Conservation (phyloP, 1,284 basidiomycete species). For the Pulveroboletus sp. region DNA sequence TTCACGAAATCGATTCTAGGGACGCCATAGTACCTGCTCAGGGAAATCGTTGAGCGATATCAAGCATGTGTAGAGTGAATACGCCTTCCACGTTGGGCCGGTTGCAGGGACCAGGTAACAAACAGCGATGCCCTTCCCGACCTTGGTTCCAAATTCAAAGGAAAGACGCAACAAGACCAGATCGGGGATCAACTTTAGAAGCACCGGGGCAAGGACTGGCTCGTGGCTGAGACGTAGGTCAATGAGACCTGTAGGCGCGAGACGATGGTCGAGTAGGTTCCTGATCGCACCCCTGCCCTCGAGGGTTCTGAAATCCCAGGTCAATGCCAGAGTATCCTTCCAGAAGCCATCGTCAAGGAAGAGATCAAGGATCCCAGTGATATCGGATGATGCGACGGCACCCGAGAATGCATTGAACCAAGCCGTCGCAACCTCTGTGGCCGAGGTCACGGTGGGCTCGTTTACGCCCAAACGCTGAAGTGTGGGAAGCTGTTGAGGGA, state of each 20-base stretch:
- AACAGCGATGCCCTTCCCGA: conserved; percentile 27
- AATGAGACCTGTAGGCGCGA: conserved; percentile 37
- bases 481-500: conserved; percentile 33
- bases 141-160: conserved; percentile 30
- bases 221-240: conserved; percentile 24
- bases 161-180: conserved; percentile 27
- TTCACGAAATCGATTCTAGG: not conserved
- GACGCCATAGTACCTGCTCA: conserved; percentile 31
- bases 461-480: conserved; percentile 31
- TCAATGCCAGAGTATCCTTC: conserved; percentile 31
- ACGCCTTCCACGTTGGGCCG: conserved; percentile 32
- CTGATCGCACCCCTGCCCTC: conserved; percentile 27
- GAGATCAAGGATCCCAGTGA: conserved; percentile 27
- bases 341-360: conserved; percentile 35
- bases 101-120: conserved; percentile 22
- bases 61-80: conserved; percentile 45
- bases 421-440: conserved; percentile 22
- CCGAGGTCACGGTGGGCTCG: conserved; percentile 24
- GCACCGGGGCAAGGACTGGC: conserved; percentile 22
- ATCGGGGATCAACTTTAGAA: conserved; percentile 29
- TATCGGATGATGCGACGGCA: conserved; percentile 33
- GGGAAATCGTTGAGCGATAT: conserved; percentile 50
- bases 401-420: conserved; percentile 39
- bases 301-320: conserved; percentile 34
- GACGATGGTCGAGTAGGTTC: conserved; percentile 27